Conservation (phyloP, 306 rosid species). For the Fagus crenata region DNA sequence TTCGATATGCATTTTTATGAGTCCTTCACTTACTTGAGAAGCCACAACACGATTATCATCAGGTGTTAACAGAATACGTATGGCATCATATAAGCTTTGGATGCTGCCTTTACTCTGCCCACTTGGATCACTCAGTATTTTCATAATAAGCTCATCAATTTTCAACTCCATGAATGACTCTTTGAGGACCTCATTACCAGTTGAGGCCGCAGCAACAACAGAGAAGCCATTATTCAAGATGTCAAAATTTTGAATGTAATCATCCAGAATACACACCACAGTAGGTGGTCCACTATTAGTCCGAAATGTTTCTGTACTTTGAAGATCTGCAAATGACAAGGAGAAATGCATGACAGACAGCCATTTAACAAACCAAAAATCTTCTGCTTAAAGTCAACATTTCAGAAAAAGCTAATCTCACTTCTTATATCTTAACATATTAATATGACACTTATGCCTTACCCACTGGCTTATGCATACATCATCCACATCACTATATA, state of each 20-base stretch:
- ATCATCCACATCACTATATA: background rate
- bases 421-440: background rate
- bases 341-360: background rate
- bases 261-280: conserved; percentile 50
- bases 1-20: conserved; percentile 13
- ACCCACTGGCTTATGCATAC: background rate
- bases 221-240: conserved; percentile 62
- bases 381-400: background rate
- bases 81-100: conserved; percentile 66
- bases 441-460: background rate
- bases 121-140: conserved; percentile 36
- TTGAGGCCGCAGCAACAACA: conserved; percentile 75
- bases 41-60: conserved; percentile 92
- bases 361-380: conserved; percentile 5
- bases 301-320: conserved; percentile 69
- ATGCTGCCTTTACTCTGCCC: conserved; percentile 40
- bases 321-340: conserved; percentile 62
- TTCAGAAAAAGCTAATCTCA: background rate
- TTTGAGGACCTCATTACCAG: conserved; percentile 81
- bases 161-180: conserved; percentile 77
- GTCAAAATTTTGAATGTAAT: conserved; percentile 40
- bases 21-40: conserved; percentile 67
- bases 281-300: conserved; percentile 56
- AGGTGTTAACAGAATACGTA: conserved; percentile 69
- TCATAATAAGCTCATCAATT: conserved; percentile 68